Evolutionary conservation across 1,284 basidiomycete genomes (phyloP), one percentile per base, ranked within the genome.

Genomic region (Sanghuangporus sanghuang): DNA sequence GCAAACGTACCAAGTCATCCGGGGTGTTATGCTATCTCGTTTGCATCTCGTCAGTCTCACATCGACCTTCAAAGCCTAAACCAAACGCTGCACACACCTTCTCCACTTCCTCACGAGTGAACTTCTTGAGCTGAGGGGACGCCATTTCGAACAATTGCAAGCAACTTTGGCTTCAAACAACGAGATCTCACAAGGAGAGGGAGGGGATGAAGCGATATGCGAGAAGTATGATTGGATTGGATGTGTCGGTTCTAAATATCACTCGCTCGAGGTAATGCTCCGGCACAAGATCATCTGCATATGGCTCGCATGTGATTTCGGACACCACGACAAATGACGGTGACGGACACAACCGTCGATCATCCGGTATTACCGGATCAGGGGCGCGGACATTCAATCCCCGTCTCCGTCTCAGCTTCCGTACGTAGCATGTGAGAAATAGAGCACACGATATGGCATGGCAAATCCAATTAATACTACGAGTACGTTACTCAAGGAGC

Each of bases 1-100:
- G 5, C 23, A 1, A 69, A 50, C 81, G 56, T 27, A 81, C 79
- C 59, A 88, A 76, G 73, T 87, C 85, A 60, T 81, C 85, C 50
- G 79, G 76, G 63, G 81, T 84, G 76, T 86, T 86, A 74, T 89
- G 86, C 85, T 85, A 65, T 21, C 38, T 49, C 42, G 36, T 48
- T 27, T 21, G 35, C 54, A 3, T 2, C 53, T 38, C 11, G 52
- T 46, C 48, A 62, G 49, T 12, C 36, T 14, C n/a, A n/a, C 23
- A 4, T 35, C n/a, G 40, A 11, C 21, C n/a, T 46, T 16, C 16
- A 46, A 46, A 16, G 8, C 35, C 23, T n/a, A 32, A 32, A 32
- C 11, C 3, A 27, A 38, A 21, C 35, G 5, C 12, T 4, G 16
- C 36, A 61, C 64, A 39, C 39, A 65, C 64, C 64, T 66, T 66